Evolutionary conservation across 2,329 filamentous ascomycete genomes (phyloP), one percentile per base, ranked within the genome.

Genomic region (Ascocoryne sarcoides): DNA sequence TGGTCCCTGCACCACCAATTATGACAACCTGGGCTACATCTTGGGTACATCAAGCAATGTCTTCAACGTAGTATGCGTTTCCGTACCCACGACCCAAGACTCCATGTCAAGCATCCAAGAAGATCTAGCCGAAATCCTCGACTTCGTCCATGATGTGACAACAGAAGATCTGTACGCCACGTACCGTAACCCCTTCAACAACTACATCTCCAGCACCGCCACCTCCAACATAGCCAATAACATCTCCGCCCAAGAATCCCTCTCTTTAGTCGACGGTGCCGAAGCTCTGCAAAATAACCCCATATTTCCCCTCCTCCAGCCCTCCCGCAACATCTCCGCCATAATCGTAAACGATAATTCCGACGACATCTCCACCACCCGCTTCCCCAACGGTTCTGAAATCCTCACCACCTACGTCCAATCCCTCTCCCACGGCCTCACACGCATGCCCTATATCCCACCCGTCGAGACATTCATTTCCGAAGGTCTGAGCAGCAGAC

Each of bases 281-380:
- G 49, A 60, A 30, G 56, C 60, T 7, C 38, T 56, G 17, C 67
- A 69, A 47, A 69, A 69, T 49, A 63, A 65, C 20, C 69, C 68
- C 1, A 59, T 71, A 39, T 67, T 65, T 55, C 69, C 69, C 0
- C 61, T 71, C 32, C 62, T 71, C 39, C 65, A 69, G 34, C 64
- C 47, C 61, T 50, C 64, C 5, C 70, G 76, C 40, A 58, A 63
- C 43, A 66, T 82, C 45, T 75, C 80, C 55, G 71, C 82, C 38
- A 68, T 83, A 54, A 70, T 82, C 58, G 76, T 77, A 36, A 68
- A 76, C 54, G 79, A 83, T 62, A 77, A 76, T 38, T 73, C 70
- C 4, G 76, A 75, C 51, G 79, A 83, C 60, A 26, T 26, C 23
- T 79, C 73, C 0, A 39, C 36, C 28, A 35, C 16, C 7, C 57